Evolutionary conservation across 345 rosid genomes (phyloP).

Genomic region (Ceriops zippeliana): DNA sequence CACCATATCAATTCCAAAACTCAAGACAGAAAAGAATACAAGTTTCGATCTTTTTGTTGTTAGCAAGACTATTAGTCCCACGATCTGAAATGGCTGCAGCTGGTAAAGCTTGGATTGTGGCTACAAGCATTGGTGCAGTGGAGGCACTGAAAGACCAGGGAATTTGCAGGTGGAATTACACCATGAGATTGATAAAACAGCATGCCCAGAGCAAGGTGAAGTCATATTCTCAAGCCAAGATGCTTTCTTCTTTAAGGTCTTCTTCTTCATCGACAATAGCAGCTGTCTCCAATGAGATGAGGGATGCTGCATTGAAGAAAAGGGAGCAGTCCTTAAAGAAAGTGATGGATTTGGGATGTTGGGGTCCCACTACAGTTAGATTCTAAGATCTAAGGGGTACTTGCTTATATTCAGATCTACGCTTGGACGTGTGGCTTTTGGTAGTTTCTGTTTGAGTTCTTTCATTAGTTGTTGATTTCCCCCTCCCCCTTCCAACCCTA

Average conservation of each 20-base stretch:
- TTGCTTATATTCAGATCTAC: too few relatives aligned
- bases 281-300: conserved; percentile 1
- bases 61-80: not conserved
- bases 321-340: conserved; percentile 25
- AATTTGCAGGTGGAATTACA: conserved; percentile 59
- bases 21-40: too few relatives aligned
- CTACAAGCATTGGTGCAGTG: conserved; percentile 54
- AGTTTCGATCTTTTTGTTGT: accelerated
- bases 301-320: conserved; percentile 14
- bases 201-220: conserved; percentile 37
- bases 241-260: conserved; percentile 3
- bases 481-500: too few relatives aligned
- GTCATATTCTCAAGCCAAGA: conserved; percentile 1
- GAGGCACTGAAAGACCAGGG: conserved; percentile 78
- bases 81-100: not conserved
- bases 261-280: not conserved
- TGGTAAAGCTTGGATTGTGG: conserved; percentile 46
- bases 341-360: conserved; percentile 37
- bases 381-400: conserved; percentile 21
- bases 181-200: conserved; percentile 42
- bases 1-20: too few relatives aligned
- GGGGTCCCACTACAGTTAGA: conserved; percentile 44
- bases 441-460: too few relatives aligned
- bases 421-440: too few relatives aligned
- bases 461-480: too few relatives aligned